Conservation (phyloP, 1,139 yeast species). For the Lodderomyces jiufengensis region DNA sequence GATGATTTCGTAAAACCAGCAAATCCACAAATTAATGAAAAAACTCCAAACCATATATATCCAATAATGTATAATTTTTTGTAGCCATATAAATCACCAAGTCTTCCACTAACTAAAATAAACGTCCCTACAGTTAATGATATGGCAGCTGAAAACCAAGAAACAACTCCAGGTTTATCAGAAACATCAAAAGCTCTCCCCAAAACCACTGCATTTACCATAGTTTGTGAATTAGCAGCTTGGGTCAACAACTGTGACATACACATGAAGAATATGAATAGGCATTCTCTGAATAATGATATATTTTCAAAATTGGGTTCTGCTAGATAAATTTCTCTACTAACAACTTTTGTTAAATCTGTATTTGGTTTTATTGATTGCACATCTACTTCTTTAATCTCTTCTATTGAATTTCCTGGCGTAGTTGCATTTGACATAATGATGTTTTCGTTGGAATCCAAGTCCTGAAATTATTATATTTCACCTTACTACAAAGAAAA, state of each 20-base stretch:
- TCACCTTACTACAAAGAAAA: too few species aligned
- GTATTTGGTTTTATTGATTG: too few species aligned
- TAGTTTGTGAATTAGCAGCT: slow-evolving; percentile 45
- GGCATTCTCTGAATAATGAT: slow-evolving; percentile 16
- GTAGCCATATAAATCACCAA: slow-evolving; percentile 65
- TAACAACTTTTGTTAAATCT: too few species aligned
- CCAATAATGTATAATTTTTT: slow-evolving; percentile 47
- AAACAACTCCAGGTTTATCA: slow-evolving; percentile 38
- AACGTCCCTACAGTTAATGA: slow-evolving; percentile 62
- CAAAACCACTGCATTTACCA: slow-evolving; percentile 34
- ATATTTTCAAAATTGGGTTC: slow-evolving; percentile 19
- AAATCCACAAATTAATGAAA: slow-evolving; percentile 52
- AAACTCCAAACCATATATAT: slow-evolving; percentile 43
- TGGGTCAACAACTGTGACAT: slow-evolving; percentile 49
- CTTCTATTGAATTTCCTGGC: too few species aligned
- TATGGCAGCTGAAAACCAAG: slow-evolving; percentile 61
- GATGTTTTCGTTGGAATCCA: too few species aligned
- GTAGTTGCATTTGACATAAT: too few species aligned
- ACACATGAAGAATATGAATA: slow-evolving; percentile 27
- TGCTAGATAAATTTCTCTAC: slow-evolving; percentile 1
- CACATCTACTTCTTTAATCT: too few species aligned
- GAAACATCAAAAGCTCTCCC: slow-evolving; percentile 35
- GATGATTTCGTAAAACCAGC: slow-evolving; percentile 38
- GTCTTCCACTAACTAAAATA: slow-evolving; percentile 55
- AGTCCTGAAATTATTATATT: too few species aligned